Evolutionary conservation across 257 asterid species (phyloP).

Genomic region (Solanum paucissectum): DNA sequence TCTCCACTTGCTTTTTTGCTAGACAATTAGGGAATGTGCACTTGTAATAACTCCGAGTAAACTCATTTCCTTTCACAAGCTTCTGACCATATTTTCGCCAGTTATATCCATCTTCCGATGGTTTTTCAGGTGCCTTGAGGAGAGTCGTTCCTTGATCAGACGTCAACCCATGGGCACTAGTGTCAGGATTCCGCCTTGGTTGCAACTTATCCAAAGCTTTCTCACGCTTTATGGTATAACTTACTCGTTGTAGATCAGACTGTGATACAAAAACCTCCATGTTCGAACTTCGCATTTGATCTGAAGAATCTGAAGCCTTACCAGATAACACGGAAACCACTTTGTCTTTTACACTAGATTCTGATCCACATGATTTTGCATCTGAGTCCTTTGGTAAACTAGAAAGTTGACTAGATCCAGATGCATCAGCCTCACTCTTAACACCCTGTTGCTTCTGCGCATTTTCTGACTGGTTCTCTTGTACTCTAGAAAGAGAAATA

Average conservation of each 20-base stretch:
- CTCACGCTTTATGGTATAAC: conserved; percentile 15
- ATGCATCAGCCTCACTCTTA: conserved; percentile 17
- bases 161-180: conserved; percentile 8
- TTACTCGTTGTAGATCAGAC: conserved; percentile 19
- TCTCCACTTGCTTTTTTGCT: conserved; percentile 85
- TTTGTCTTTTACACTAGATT: conserved; percentile 11
- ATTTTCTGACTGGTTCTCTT: conserved; percentile 13
- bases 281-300: conserved; percentile 17
- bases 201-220: conserved; percentile 32
- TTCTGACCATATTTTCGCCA: conserved; percentile 99
- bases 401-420: conserved; percentile 22
- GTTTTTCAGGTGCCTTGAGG: conserved; percentile 27
- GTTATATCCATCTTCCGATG: conserved; percentile 76
- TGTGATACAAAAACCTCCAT: conserved; percentile 7
- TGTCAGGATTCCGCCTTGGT: conserved; percentile 37
- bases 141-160: conserved; percentile 10
- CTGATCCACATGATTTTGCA: conserved; percentile 1
- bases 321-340: conserved; percentile 3
- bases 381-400: conserved; percentile 23
- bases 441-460: conserved; percentile 15
- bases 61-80: conserved; percentile 79
- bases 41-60: conserved; percentile 76
- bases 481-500: conserved; percentile 1
- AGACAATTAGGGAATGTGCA: conserved; percentile 68
- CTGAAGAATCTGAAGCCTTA: conserved; percentile 13